Base-by-base conservation (phyloP, 179 eudicot genomes). In the Heliamphora pulchella region DNA sequence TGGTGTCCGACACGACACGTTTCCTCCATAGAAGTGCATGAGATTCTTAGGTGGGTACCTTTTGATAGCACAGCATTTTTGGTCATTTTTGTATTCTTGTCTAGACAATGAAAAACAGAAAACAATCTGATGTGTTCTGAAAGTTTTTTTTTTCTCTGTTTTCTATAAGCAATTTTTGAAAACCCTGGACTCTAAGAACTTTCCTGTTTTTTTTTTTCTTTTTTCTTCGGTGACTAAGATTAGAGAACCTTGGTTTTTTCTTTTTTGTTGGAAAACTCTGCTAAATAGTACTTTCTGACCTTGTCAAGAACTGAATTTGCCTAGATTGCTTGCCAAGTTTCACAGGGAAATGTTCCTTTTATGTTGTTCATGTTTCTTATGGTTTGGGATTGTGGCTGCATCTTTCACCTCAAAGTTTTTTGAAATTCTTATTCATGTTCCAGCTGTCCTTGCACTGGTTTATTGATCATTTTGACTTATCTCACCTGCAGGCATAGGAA, bases 71-170 rank as follows among this genome's bases (percentile, higher is more conserved):
- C 58, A 54, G 10, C 2, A 13, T 54, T 8, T 54, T 54, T 54
- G 58, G 11, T 54, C 58, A 54, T 54, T 54, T 54, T 54, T 0
- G 58, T 54, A 10, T 10, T 54, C 58, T 2, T 8, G 58, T 0
- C 41, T 70, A 48, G 55, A 70, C 43, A 15, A 47, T 10, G 17
- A 69, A 71, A 20, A 71, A 71, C 74, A 71, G 74, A n/a, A 44
- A 71, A 71, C 9, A 53, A 18, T 7, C 3, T 71, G 57, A 1
- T 61, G 8, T 61, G 11, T 58, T 8, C 31, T 61, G 17, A 11
- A 58, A 58, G 62, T 11, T 58, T 6, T 48, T 48, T 48, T 48
- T 48, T 3, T 3, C 51, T 48, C 51, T 6, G 7, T 48, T 48
- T 48, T 48, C 51, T 48, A 48, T 3, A 48, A 48, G 7, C 0